Conservation (phyloP, 805 yeast species). For the Candida nemodendra region DNA sequence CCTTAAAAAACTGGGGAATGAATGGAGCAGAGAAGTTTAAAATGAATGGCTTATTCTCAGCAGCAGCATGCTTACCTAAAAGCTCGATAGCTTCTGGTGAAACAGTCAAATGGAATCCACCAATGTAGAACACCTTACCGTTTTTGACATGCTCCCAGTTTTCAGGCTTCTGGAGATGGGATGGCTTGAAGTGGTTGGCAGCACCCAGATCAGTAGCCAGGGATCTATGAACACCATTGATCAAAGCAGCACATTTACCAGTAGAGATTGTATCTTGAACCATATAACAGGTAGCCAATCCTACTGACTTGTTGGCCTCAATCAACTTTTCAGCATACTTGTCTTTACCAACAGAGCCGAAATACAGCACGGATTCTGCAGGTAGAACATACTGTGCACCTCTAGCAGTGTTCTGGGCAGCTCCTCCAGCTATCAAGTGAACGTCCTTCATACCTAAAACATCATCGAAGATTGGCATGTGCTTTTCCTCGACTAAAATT, state of each 20-base stretch:
- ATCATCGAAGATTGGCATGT: conserved; percentile 83
- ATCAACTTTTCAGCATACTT: conserved; percentile 75
- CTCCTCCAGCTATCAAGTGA: conserved; percentile 93
- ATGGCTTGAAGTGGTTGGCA: conserved; percentile 92
- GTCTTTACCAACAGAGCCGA: conserved; percentile 96
- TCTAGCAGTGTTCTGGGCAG: conserved; percentile 98
- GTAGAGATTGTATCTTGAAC: conserved; percentile 76
- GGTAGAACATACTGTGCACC: conserved; percentile 96
- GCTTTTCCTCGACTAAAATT: conserved; percentile 77
- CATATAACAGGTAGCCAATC: conserved; percentile 83
- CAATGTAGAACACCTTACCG: conserved; percentile 85
- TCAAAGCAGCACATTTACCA: conserved; percentile 97
- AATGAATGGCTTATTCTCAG: conserved; percentile 45
- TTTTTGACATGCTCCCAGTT: conserved; percentile 84
- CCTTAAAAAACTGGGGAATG: conserved; percentile 94
- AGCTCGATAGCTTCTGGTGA: conserved; percentile 90
- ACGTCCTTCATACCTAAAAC: conserved; percentile 59
- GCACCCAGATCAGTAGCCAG: conserved; percentile 96
- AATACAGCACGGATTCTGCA: conserved; percentile 76
- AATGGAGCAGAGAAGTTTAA: conserved; percentile 96
- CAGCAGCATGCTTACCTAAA: conserved; percentile 83
- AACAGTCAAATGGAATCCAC: conserved; percentile 99
- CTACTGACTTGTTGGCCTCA: conserved; percentile 84
- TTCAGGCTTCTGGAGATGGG: conserved; percentile 82
- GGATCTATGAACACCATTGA: conserved; percentile 81